phyloP scores from a whole-genome alignment of 2,329 filamentous ascomycete genomes.

The Diaporthe helianthi region DNA sequence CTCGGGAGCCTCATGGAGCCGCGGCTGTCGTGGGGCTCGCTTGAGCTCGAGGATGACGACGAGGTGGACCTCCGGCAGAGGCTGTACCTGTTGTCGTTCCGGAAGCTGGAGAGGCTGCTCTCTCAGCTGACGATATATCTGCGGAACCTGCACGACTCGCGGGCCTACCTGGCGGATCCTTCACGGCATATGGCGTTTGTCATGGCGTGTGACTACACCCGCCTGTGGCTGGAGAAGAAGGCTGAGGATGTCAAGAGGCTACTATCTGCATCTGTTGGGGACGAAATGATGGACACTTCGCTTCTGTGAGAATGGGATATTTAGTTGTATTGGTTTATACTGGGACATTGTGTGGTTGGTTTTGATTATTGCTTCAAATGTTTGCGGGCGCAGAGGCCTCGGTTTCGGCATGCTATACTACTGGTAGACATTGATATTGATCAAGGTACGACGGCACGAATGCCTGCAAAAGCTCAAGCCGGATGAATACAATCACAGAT shows the following conservation, averaged over 20 bases:
- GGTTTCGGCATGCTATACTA: no score
- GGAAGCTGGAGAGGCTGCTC: slow-evolving; percentile 18
- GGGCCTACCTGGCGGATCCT: background rate
- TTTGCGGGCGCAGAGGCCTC: background rate
- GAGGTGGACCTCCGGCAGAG: slow-evolving; percentile 20
- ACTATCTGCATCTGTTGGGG: background rate
- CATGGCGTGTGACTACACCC: slow-evolving; percentile 19
- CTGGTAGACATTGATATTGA: background rate
- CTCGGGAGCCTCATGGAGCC: background rate
- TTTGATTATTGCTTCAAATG: background rate
- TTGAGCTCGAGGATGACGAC: slow-evolving; percentile 22
- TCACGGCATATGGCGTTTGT: slow-evolving; percentile 22
- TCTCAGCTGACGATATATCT: slow-evolving; percentile 11
- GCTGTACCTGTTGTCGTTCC: slow-evolving; percentile 16
- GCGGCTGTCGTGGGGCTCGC: slow-evolving; percentile 14
- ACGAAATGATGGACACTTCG: background rate
- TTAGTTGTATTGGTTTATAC: background rate
- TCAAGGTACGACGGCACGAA: background rate
- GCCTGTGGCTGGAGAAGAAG: slow-evolving; percentile 20
- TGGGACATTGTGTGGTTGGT: background rate
- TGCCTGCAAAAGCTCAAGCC: background rate
- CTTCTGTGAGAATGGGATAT: background rate
- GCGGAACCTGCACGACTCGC: slow-evolving; percentile 7
- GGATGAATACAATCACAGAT: background rate
- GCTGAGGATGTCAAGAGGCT: slow-evolving; percentile 22